Evolutionary conservation across 1,139 yeast species (phyloP).

Genomic region (Eremothecium cymbalariae): DNA sequence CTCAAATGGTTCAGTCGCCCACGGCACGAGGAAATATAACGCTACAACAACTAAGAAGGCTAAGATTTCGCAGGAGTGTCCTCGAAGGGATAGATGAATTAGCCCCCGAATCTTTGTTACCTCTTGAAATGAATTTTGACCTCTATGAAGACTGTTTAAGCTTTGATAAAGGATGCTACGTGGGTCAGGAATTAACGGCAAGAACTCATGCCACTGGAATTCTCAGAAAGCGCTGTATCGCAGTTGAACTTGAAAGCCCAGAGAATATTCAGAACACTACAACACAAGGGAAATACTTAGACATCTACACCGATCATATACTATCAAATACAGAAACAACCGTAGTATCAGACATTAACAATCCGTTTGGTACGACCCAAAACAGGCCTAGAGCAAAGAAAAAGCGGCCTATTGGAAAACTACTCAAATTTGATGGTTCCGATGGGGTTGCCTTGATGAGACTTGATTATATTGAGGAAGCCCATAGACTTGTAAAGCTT

Average conservation of each 20-base stretch:
- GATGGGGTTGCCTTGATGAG: constrained; percentile 56
- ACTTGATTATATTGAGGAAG: constrained; percentile 32
- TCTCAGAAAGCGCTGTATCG: constrained; percentile 72
- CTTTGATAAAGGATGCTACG: constrained; percentile 85
- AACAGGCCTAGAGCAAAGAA: constrained; percentile 22
- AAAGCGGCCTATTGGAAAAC: constrained; percentile 47
- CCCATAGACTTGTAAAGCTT: constrained; percentile 12
- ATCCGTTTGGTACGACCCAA: constrained; percentile 35
- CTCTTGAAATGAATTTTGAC: constrained; percentile 81
- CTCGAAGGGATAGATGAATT: constrained; percentile 51
- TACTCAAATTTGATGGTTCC: constrained; percentile 50
- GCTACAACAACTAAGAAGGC: constrained; percentile 34
- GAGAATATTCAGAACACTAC: constrained; percentile 14
- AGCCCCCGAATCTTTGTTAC: constrained; percentile 47
- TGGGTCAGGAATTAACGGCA: constrained; percentile 92
- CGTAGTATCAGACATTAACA: constrained; percentile 17
- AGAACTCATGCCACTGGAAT: constrained; percentile 80
- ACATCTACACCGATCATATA: constrained; percentile 7
- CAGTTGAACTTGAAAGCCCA: constrained; percentile 44
- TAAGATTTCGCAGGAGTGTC: constrained; percentile 55
- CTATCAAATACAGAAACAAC: constrained; percentile 9
- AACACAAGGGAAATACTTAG: constrained; percentile 1
- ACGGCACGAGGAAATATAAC: constrained; percentile 17
- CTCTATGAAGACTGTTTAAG: constrained; percentile 68
- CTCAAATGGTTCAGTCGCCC: constrained; percentile 14